phyloP scores from a whole-genome alignment of 306 rosid genomes.

The Argentina anserina region DNA sequence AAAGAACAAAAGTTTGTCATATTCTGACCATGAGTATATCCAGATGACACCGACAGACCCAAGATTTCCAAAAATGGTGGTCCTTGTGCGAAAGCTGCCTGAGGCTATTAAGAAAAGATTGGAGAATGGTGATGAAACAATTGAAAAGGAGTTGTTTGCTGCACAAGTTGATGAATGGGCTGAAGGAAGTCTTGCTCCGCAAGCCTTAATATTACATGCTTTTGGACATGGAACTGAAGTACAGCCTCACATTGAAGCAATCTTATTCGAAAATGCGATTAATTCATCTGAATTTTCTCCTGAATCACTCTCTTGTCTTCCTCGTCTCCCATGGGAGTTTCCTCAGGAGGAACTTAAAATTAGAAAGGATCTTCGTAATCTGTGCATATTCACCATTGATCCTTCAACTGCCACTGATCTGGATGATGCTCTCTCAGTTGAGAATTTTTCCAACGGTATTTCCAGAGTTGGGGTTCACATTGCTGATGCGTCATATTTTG shows the following conservation, averaged over 20 bases:
- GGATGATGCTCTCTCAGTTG: slow-evolving; percentile 88
- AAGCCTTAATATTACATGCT: slow-evolving; percentile 49
- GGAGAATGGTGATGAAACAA: slow-evolving; percentile 49
- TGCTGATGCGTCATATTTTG: slow-evolving; percentile 84
- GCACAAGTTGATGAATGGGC: slow-evolving; percentile 66
- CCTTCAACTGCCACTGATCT: slow-evolving; percentile 81
- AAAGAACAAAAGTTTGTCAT: slow-evolving; percentile 36
- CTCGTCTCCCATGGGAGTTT: slow-evolving; percentile 68
- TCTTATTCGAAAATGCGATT: slow-evolving; percentile 69
- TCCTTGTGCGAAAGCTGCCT: slow-evolving; percentile 52
- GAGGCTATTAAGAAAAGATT: slow-evolving; percentile 51
- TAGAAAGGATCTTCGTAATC: slow-evolving; percentile 70
- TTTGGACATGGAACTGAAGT: slow-evolving; percentile 69
- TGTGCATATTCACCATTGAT: slow-evolving; percentile 79
- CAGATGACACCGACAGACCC: slow-evolving; percentile 67
- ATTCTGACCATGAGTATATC: slow-evolving; percentile 44
- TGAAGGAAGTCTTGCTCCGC: slow-evolving; percentile 59
- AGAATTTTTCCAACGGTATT: slow-evolving; percentile 58
- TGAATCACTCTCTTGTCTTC: slow-evolving; percentile 56
- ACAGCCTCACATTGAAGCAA: slow-evolving; percentile 67
- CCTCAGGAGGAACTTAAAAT: slow-evolving; percentile 51
- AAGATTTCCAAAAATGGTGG: slow-evolving; percentile 58
- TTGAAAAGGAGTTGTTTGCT: slow-evolving; percentile 71
- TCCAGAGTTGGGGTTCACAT: slow-evolving; percentile 86
- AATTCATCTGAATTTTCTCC: slow-evolving; percentile 55